phyloP scores from a whole-genome alignment of 2,329 filamentous ascomycete species.

The Tolypocladium sp. region DNA sequence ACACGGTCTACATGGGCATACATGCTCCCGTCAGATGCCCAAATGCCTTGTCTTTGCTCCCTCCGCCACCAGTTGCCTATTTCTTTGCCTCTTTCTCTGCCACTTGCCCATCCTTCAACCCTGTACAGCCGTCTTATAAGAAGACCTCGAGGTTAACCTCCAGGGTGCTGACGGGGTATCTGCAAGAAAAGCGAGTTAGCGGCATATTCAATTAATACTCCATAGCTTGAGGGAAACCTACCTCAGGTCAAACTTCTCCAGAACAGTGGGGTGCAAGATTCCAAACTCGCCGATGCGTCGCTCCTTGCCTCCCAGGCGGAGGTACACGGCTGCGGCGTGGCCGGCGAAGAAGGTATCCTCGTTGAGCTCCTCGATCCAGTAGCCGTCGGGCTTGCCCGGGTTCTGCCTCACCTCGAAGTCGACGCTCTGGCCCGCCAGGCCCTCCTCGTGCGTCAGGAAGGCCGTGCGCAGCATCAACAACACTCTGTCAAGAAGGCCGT shows the following conservation, averaged over 20 bases:
- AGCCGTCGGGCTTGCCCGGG: constrained; percentile 56
- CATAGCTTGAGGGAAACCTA: constrained; percentile 26
- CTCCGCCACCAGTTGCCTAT: neutral
- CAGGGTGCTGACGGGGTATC: constrained; percentile 85
- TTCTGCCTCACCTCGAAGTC: constrained; percentile 45
- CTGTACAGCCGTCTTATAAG: constrained; percentile 42
- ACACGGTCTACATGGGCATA: neutral
- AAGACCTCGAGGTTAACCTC: constrained; percentile 94
- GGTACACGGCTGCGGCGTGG: constrained; percentile 76
- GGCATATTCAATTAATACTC: neutral
- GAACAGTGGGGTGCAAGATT: constrained; percentile 83
- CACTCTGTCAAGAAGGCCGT: constrained; percentile 84
- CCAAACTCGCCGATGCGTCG: constrained; percentile 81
- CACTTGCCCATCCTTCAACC: neutral
- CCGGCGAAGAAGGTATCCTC: constrained; percentile 88
- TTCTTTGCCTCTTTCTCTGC: too few species aligned
- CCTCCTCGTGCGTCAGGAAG: constrained; percentile 71
- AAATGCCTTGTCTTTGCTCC: neutral
- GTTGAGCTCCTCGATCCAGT: constrained; percentile 91
- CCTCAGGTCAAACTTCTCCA: constrained; percentile 89
- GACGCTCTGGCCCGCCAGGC: constrained; percentile 40
- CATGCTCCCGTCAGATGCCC: neutral
- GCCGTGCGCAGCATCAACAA: constrained; percentile 83
- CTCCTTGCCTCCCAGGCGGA: constrained; percentile 66
- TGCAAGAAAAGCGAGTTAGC: constrained; percentile 16